These are phyloP conservation scores for Beta vulgaris DNA, from an alignment of 148 eudicot genomes.

Conservation along the genomic window DNA sequence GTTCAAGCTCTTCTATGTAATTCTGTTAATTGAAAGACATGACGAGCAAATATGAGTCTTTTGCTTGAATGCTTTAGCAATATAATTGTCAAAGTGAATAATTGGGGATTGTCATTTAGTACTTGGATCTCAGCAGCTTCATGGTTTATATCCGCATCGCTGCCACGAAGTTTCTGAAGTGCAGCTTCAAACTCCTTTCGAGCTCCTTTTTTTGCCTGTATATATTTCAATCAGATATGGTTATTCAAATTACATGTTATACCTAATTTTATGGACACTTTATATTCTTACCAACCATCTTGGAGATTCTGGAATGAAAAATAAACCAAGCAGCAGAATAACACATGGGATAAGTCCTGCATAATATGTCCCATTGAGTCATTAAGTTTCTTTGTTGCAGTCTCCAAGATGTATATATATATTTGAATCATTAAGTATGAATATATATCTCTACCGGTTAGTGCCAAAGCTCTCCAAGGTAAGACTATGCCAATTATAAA, in stretches of 20 bases:
- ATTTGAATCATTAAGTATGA: too few species aligned
- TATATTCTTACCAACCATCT: constrained; percentile 83
- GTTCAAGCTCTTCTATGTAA: constrained; percentile 57
- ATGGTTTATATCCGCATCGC: constrained; percentile 51
- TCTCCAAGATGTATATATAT: too few species aligned
- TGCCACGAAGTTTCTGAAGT: constrained; percentile 69
- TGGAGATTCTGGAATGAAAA: constrained; percentile 87
- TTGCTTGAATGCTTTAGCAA: not conserved
- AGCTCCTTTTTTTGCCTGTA: constrained; percentile 69
- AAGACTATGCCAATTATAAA: constrained; percentile 73
- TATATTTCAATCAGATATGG: not conserved
- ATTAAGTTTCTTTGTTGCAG: not conserved
- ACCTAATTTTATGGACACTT: not conserved
- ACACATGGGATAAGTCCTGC: constrained; percentile 84
- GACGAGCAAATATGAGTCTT: not conserved
- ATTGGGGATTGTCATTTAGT: not conserved
- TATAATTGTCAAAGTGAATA: not conserved
- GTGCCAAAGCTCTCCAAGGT: constrained; percentile 77
- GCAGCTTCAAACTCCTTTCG: constrained; percentile 67
- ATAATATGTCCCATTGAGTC: constrained; percentile 25
- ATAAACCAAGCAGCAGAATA: constrained; percentile 64
- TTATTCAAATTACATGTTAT: not conserved
- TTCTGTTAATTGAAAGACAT: constrained; percentile 38
- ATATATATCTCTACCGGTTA: constrained; percentile 52
- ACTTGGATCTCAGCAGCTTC: constrained; percentile 91